Percentiles rank a stretch among this genome's conserved stretches.
Evolutionary conservation across 768 basidiomycete genomes (phyloP).

Genomic region (Suillus decipiens): DNA sequence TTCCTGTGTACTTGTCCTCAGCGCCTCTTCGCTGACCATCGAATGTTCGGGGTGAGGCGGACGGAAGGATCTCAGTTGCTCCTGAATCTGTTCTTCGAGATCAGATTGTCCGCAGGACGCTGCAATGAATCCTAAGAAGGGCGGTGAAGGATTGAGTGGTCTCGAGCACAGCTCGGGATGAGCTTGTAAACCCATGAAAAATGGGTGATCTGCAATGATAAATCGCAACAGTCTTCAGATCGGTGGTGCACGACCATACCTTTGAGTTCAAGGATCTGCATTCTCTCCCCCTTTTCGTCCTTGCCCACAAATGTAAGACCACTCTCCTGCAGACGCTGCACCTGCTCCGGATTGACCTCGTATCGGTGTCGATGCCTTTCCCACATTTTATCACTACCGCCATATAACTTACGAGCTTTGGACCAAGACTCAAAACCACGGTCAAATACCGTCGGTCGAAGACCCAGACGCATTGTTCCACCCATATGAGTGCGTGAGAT

Average conservation of each 20-base stretch:
- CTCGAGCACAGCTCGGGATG: slow-evolving; percentile 99
- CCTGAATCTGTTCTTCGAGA: slow-evolving; percentile 70
- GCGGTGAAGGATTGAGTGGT: slow-evolving; percentile 95
- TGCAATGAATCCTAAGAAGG: slow-evolving; percentile 94
- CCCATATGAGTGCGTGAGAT: slow-evolving; percentile 98
- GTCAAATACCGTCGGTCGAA: slow-evolving; percentile 93
- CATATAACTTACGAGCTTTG: slow-evolving; percentile 78
- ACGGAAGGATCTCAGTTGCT: slow-evolving; percentile 60
- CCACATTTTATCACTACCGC: slow-evolving; percentile 80
- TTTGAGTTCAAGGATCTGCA: slow-evolving; percentile 91
- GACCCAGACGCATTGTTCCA: slow-evolving; percentile 99
- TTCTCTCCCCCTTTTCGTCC: slow-evolving; percentile 94
- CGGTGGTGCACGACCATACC: slow-evolving; percentile 44
- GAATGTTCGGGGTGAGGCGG: slow-evolving; percentile 77
- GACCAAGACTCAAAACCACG: slow-evolving; percentile 69
- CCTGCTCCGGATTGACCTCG: slow-evolving; percentile 91
- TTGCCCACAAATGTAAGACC: slow-evolving; percentile 84
- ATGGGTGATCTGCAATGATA: slow-evolving; percentile 74
- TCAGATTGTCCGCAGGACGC: slow-evolving; percentile 60
- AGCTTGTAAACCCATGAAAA: slow-evolving; percentile 91
- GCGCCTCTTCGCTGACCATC: slow-evolving; percentile 69
- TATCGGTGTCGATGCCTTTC: slow-evolving; percentile 96
- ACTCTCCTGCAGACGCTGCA: slow-evolving; percentile 65
- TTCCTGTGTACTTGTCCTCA: slow-evolving; percentile 42
- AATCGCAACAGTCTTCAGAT: slow-evolving; percentile 3